Base-by-base conservation (phyloP, 164 flowering plant genomes). In the Umbilicus rupestris region DNA sequence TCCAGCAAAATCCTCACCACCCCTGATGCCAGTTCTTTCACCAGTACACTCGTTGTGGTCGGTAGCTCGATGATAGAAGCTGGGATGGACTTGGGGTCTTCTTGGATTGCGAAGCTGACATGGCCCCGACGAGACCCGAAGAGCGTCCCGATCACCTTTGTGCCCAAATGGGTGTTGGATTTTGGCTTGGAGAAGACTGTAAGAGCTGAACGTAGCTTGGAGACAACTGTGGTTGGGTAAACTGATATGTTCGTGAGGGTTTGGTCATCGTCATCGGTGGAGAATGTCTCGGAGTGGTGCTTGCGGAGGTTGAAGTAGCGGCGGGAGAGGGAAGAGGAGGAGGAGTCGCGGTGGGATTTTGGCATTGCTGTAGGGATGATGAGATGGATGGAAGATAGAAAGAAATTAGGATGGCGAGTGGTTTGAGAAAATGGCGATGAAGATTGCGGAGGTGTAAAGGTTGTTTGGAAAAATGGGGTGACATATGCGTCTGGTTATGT, bases 1-100 rank as follows among this genome's bases (percentile, higher is more conserved):
- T 95, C 99, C 71, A 95, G 69, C 3, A 97, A 97, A 33, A 95
- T 81, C 62, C 99, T 59, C 3, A 95, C 99, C 64, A 87, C 60
- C 73, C 99, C 99, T 0, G 99, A 92, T 0, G 97, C 94, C 97
- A 95, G 92, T 76, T 95, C 97, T 26, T 80, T 70, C 15, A 95
- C 97, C 59, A 95, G 66, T 1, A 79, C 79, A 65, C 85, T 82
- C 0, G 90, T 95, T 0, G 92, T 86, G 0, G 85, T 86, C 0
- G 90, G 83, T 0, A 92, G 82, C 67, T 95, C 89, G 4, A 95
- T 85, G 44, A 95, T 50, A 41, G 92, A 79, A 0, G 83, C 85
- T 0, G 99, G 99, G 6, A 24, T 30, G 57, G 72, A 17, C 55
- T 79, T 85, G 35, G 83, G 73, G 49, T 84, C 87, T 8, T 82